Evolutionary conservation across 2,329 filamentous ascomycete species (phyloP), one percentile per base, ranked within the genome.

Genomic region (Aureobasidium melanogenum): DNA sequence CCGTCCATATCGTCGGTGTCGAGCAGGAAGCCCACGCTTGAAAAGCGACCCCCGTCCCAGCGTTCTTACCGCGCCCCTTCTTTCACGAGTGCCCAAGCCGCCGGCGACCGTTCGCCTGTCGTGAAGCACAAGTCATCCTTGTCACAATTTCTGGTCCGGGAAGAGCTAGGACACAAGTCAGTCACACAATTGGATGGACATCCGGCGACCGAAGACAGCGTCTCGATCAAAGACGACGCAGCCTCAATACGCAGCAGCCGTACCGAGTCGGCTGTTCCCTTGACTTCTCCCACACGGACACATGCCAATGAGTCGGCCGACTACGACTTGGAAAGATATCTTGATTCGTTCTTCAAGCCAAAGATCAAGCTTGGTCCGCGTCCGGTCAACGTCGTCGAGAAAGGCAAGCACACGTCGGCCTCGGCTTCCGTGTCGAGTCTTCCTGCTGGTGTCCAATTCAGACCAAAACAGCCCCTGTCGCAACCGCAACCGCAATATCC

Each of bases 341-440:
- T 77, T 24, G 71, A 66, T 19, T 24, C 36, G 32, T 39, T 63
- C 32, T 67, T 76, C 67, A 91, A 89, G 69, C 88, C 87, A 46
- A 97, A 95, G 72, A 86, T 96, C 61, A 97, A 95, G 74, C 83
- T 96, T 46, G 94, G 87, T 1, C 93, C 94, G 10, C 84, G 93
- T 48, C 91, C 91, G 28, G 93, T 91, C 2, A 71, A 86, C 44
- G 87, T 91, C 64, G 77, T 82, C 43, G 75, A 79, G 65, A 80
- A 62, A 69, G 75, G 64, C 69, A 65, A 81, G 84, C 81, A 89
- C 22, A 22, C 54, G 12, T 34, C 43, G 14, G 61, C 52, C 10
- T 19, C 38, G 5, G 48, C 39, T 17, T 89, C 90, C 6, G 84
- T 93, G 28, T 89, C 91, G 4, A 85, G 88, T 50, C 81, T 97